Conservation (phyloP, 2,329 filamentous ascomycete species). For the Spiromastix sp. region DNA sequence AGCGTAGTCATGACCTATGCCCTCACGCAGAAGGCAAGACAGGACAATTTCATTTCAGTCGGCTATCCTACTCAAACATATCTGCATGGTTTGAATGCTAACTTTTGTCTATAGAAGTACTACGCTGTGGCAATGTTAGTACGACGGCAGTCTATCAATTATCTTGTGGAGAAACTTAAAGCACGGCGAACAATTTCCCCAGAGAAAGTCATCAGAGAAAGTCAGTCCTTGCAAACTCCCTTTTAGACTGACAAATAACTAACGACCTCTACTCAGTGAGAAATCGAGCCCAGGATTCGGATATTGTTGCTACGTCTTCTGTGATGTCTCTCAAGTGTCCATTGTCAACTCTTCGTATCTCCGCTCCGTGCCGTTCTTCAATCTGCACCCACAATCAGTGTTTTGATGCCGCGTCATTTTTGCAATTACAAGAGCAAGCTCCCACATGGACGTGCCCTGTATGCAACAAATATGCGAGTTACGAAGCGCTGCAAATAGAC, state of each 20-base stretch:
- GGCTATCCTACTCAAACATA: not conserved
- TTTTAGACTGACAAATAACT: not conserved
- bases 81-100: conserved; percentile 10
- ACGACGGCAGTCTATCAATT: conserved; percentile 57
- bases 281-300: conserved; percentile 70
- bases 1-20: conserved; percentile 82
- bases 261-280: conserved; percentile 49
- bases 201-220: conserved; percentile 69
- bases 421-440: conserved; percentile 89
- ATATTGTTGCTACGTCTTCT: conserved; percentile 80
- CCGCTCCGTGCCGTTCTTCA: conserved; percentile 66
- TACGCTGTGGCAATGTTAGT: conserved; percentile 68
- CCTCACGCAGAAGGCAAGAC: conserved; percentile 69
- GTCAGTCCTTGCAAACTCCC: conserved; percentile 37
- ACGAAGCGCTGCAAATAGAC: conserved; percentile 75
- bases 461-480: conserved; percentile 74
- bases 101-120: conserved; percentile 47
- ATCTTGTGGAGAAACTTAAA: conserved; percentile 59
- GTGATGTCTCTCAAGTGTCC: conserved; percentile 90
- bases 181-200: conserved; percentile 64
- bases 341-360: conserved; percentile 72
- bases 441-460: conserved; percentile 96
- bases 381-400: conserved; percentile 85
- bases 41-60: not conserved
- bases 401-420: conserved; percentile 85